Evolutionary conservation across 2,329 filamentous ascomycete species (phyloP), one percentile per base, ranked within the genome.

Genomic region (Pestalotiopsis sp.): DNA sequence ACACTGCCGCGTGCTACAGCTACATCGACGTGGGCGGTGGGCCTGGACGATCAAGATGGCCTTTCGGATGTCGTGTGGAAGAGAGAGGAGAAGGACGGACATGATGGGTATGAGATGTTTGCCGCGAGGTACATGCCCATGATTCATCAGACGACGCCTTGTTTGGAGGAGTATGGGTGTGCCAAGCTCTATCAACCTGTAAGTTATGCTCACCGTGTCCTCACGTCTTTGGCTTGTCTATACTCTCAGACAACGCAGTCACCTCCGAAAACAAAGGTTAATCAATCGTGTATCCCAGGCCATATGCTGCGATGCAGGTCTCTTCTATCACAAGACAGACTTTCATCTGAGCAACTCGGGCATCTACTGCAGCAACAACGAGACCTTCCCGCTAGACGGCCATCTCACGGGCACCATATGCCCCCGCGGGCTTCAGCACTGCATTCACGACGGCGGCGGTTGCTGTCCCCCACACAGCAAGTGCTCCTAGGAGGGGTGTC

Each of bases 231-330:
- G 7, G 31, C 31, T 58, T 13, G 55, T 58, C n/a, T 13, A 58
- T 38, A 17, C 52, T 17, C 12, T 58, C 1, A 4, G n/a, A 14
- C 52, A 58, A 7, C 55, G 13, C 9, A 9, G 12, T 27, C 20
- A 4, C 27, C 11, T 59, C 25, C 4, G 23, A 59, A 6, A 6
- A 27, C n/a, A 5, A 58, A 4, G 11, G 3, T 27, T 36, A 36
- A 13, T 13, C 11, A 14, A 17, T 13, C 14, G n/a, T 14, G 13
- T 59, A 31, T 59, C 2, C 9, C 38, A 75, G 73, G 69, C 70
- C 5, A 71, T 75, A 11, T 74, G 73, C 68, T 75, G 74, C 60
- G 67, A 71, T n/a, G 36, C 31, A 12, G 70, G 69, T 41, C 71
- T 69, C 41, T 49, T 58, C 49, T 75, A 2, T 61, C 9, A 73